Evolutionary conservation across 257 asterid genomes (phyloP).

Genomic region (Nicotiana undulata): DNA sequence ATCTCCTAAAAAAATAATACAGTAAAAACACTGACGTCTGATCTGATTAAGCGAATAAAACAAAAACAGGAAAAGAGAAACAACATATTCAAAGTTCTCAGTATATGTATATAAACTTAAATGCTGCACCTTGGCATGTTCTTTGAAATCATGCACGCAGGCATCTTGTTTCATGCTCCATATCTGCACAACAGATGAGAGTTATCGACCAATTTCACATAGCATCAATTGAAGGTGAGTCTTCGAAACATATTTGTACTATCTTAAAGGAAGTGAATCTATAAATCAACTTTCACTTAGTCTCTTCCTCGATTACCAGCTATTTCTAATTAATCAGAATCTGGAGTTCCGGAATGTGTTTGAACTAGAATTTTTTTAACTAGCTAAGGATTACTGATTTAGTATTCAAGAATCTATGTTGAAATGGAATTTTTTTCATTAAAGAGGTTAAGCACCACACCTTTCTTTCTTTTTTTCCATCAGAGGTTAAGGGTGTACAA

Average conservation of each 20-base stretch:
- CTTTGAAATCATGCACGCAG: constrained; percentile 72
- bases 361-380: background rate
- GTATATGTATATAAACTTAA: constrained; percentile 3
- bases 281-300: background rate
- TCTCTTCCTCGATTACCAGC: background rate
- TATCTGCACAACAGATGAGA: constrained; percentile 53
- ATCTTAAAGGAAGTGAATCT: background rate
- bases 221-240: background rate
- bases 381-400: background rate
- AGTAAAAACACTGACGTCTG: constrained; percentile 6
- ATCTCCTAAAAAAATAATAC: constrained; percentile 56
- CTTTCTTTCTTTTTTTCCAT: background rate
- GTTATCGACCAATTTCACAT: constrained; percentile 11
- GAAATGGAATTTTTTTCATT: background rate
- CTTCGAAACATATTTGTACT: background rate
- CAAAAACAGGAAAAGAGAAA: background rate
- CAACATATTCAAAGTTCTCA: background rate
- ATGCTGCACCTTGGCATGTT: constrained; percentile 57
- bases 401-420: background rate
- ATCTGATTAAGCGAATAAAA: background rate
- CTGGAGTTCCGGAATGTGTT: background rate
- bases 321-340: background rate
- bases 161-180: constrained; percentile 85
- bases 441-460: background rate
- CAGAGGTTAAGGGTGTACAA: background rate